Evolutionary conservation across 1,284 basidiomycete species (phyloP).

Genomic region (Ceratobasidium sp.): DNA sequence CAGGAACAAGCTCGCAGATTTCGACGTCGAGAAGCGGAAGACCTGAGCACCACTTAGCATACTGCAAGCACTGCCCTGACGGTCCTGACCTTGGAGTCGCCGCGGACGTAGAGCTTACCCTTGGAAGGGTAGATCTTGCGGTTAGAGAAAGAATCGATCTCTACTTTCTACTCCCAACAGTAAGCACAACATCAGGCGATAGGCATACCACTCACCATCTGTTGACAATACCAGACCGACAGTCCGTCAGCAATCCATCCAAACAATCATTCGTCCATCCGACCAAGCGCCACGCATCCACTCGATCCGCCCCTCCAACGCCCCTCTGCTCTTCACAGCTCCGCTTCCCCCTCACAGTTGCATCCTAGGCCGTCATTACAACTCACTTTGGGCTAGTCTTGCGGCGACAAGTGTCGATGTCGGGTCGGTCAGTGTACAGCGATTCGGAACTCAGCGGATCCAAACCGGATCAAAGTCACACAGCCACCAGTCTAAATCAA

Average conservation of each 20-base stretch:
- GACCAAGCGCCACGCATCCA: neutral
- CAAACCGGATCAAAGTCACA: slow-evolving; percentile 8
- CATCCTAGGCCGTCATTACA: neutral
- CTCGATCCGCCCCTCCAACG: neutral
- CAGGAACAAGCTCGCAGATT: slow-evolving; percentile 95
- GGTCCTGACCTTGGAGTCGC: slow-evolving; percentile 87
- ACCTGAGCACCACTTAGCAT: slow-evolving; percentile 58
- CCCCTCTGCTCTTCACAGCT: neutral
- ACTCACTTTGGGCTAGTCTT: slow-evolving; percentile 19
- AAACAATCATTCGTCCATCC: slow-evolving; percentile 7
- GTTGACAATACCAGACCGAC: slow-evolving; percentile 9
- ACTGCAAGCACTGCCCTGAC: neutral
- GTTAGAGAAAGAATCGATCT: slow-evolving; percentile 95
- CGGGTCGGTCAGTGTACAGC: neutral
- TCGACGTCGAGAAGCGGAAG: slow-evolving; percentile 89
- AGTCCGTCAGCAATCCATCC: slow-evolving; percentile 11
- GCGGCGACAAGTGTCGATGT: slow-evolving; percentile 14
- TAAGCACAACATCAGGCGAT: neutral
- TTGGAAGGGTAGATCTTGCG: slow-evolving; percentile 96
- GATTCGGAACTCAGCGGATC: slow-evolving; percentile 13
- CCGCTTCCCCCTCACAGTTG: neutral
- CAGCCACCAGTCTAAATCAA: neutral
- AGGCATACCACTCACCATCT: slow-evolving; percentile 30
- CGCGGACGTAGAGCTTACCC: slow-evolving; percentile 95
- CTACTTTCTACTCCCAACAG: slow-evolving; percentile 78